Conservation (phyloP, 257 asterid species). For the Solanum sparsipilum region DNA sequence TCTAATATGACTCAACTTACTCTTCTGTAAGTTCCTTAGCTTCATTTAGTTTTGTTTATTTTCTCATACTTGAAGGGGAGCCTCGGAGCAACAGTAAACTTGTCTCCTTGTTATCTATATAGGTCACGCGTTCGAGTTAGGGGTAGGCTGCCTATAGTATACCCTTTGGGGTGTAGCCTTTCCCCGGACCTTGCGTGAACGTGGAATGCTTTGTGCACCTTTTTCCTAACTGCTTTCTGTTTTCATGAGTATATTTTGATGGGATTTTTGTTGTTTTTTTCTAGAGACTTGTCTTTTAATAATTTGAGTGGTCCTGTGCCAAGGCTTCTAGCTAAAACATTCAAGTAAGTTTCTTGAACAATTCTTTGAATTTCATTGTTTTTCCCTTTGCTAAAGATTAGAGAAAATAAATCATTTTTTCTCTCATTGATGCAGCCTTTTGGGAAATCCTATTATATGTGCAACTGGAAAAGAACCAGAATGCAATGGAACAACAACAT, state of each 20-base stretch:
- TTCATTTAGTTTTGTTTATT: not conserved
- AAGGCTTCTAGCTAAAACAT: slow-evolving; percentile 67
- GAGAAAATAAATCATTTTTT: not conserved
- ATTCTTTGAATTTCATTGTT: not conserved
- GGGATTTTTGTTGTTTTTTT: not conserved
- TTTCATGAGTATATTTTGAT: not conserved
- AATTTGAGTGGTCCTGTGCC: slow-evolving; percentile 88
- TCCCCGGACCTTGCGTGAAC: not conserved
- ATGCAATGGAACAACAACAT: slow-evolving; percentile 61
- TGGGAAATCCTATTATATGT: slow-evolving; percentile 89
- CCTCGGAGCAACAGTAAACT: not conserved
- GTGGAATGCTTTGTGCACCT: not conserved
- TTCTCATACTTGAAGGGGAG: not conserved
- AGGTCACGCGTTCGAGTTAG: not conserved
- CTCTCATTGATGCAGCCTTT: slow-evolving; percentile 32
- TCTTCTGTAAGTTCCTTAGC: slow-evolving; percentile 47
- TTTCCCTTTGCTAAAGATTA: not conserved
- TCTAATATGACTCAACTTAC: slow-evolving; percentile 73
- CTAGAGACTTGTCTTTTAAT: slow-evolving; percentile 89
- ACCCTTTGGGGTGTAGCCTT: not conserved
- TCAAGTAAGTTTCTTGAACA: slow-evolving; percentile 41
- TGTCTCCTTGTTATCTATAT: not conserved
- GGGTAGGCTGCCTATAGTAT: not conserved
- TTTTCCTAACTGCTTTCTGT: not conserved
- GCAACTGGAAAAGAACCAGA: slow-evolving; percentile 73